Conservation (phyloP, 1,139 yeast species). For the Citeromyces hawaiiensis region DNA sequence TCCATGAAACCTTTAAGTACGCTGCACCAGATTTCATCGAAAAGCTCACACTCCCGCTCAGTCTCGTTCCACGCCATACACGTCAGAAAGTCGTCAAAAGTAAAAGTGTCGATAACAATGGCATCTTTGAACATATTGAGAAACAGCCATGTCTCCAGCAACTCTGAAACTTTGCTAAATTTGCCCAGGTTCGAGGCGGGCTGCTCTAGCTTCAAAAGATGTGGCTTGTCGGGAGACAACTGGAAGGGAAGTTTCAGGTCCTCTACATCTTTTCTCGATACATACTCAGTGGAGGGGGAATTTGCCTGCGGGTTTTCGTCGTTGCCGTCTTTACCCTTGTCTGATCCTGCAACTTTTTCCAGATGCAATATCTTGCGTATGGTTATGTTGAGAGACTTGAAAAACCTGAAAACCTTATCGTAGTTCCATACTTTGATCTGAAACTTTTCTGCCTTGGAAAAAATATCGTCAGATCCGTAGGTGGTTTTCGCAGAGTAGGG, state of each 20-base stretch:
- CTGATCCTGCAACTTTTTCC: constrained; percentile 9
- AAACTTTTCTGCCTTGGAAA: constrained; percentile 43
- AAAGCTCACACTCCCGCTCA: constrained; percentile 34
- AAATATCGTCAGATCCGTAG: constrained; percentile 40
- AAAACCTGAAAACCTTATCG: constrained; percentile 73
- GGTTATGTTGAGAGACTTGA: constrained; percentile 44
- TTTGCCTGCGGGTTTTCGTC: neutral
- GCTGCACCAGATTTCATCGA: constrained; percentile 67
- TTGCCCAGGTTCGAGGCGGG: neutral
- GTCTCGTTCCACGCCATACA: constrained; percentile 46
- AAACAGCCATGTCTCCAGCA: constrained; percentile 65
- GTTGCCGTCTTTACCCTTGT: constrained; percentile 2
- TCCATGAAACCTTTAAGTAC: constrained; percentile 29
- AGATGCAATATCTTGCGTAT: constrained; percentile 17
- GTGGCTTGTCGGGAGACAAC: constrained; percentile 11
- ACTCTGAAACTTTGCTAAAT: constrained; percentile 20
- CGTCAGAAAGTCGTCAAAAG: constrained; percentile 66
- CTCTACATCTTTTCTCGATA: constrained; percentile 7
- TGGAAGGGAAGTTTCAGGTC: constrained; percentile 16
- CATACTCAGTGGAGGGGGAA: neutral
- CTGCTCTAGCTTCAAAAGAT: constrained; percentile 9
- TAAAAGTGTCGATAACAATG: constrained; percentile 52
- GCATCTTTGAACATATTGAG: constrained; percentile 59
- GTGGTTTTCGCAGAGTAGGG: constrained; percentile 18
- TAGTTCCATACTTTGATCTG: constrained; percentile 80